Conservation (phyloP, 371 early-diverging fungal genomes). For the Mycotypha africana region DNA sequence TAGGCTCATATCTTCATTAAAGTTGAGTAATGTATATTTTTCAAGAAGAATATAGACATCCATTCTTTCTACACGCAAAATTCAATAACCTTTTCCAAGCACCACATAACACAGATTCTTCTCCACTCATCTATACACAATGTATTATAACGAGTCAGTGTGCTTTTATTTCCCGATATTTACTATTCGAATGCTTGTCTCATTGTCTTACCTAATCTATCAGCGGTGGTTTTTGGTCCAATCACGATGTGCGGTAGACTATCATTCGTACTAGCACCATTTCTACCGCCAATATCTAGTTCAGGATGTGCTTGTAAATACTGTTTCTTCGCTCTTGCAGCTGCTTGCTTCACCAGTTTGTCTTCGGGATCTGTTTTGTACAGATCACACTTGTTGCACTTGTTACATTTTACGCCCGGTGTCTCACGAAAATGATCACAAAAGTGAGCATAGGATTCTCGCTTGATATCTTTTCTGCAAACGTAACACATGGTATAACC, state of each 20-base stretch:
- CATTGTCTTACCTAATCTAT: slow-evolving; percentile 16
- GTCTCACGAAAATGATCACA: slow-evolving; percentile 59
- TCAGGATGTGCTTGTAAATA: slow-evolving; percentile 47
- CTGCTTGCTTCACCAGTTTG: slow-evolving; percentile 42
- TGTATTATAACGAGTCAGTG: too few species aligned
- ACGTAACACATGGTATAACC: slow-evolving; percentile 66
- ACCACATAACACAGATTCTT: slow-evolving; percentile 3
- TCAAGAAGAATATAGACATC: too few species aligned
- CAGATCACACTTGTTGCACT: slow-evolving; percentile 57
- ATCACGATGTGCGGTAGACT: slow-evolving; percentile 13
- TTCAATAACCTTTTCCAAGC: slow-evolving; percentile 4
- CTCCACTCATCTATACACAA: slow-evolving; percentile 1
- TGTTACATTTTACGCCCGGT: slow-evolving; percentile 44
- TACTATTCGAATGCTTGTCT: too few species aligned
- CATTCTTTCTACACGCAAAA: too few species aligned
- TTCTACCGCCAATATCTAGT: slow-evolving; percentile 1
- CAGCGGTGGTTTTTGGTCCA: slow-evolving; percentile 23
- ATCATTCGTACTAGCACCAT: too few species aligned
- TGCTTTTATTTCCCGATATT: too few species aligned
- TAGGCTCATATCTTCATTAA: too few species aligned
- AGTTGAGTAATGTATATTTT: too few species aligned
- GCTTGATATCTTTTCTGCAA: slow-evolving; percentile 52
- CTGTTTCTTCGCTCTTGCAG: slow-evolving; percentile 39
- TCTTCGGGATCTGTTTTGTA: slow-evolving; percentile 53
- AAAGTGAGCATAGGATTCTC: slow-evolving; percentile 58